These are phyloP conservation scores for Yamadazyma triangularis DNA, from an alignment of 1,139 yeast genomes.

Conservation along the genomic window DNA sequence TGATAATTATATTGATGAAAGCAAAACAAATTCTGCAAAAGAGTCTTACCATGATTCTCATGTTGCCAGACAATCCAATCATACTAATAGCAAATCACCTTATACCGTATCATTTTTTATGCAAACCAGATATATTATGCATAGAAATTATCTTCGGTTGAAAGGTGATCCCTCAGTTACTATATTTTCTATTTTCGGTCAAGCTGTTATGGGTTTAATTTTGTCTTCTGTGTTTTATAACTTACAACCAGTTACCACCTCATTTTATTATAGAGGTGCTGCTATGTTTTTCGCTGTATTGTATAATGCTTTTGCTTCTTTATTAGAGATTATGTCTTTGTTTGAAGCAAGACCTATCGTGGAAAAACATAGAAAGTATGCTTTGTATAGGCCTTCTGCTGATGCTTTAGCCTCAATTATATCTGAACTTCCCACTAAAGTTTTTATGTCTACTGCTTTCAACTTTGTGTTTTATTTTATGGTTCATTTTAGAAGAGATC, in stretches of 20 bases:
- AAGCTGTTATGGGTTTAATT: slow-evolving; percentile 68
- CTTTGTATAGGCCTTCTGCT: slow-evolving; percentile 64
- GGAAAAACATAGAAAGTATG: slow-evolving; percentile 72
- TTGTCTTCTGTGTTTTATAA: slow-evolving; percentile 75
- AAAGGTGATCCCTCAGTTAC: slow-evolving; percentile 67
- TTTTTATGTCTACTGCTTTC: slow-evolving; percentile 40
- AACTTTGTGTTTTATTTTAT: slow-evolving; percentile 52
- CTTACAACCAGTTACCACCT: slow-evolving; percentile 31
- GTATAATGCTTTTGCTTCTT: slow-evolving; percentile 71
- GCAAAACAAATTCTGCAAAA: slow-evolving; percentile 13
- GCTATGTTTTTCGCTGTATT: slow-evolving; percentile 73
- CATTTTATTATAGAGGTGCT: slow-evolving; percentile 67
- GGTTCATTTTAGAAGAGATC: slow-evolving; percentile 49
- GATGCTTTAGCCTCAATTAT: slow-evolving; percentile 58
- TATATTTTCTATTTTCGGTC: slow-evolving; percentile 54
- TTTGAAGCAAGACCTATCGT: slow-evolving; percentile 74
- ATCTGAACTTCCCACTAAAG: slow-evolving; percentile 55
- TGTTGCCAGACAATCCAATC: slow-evolving; percentile 53
- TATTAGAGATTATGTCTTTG: slow-evolving; percentile 66
- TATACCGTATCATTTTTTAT: slow-evolving; percentile 60
- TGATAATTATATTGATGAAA: slow-evolving; percentile 23
- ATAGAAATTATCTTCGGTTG: slow-evolving; percentile 60
- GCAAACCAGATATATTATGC: slow-evolving; percentile 59
- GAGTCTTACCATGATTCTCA: slow-evolving; percentile 44
- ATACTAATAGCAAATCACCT: slow-evolving; percentile 50